These are phyloP conservation scores for Stachybotrys echinatus DNA, from an alignment of 2,329 filamentous ascomycete species.

Conservation along the genomic window DNA sequence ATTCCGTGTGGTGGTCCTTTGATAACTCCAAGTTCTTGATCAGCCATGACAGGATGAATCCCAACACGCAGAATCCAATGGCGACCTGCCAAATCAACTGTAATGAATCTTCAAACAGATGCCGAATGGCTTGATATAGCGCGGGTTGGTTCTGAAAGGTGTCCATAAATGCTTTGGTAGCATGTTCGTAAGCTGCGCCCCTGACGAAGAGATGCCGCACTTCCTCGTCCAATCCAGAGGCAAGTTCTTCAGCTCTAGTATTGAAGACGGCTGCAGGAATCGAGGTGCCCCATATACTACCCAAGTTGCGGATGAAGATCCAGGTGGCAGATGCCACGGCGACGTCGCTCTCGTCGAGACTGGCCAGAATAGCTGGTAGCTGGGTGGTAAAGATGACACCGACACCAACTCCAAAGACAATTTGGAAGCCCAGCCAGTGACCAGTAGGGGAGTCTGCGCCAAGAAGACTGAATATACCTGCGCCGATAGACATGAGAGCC, in stretches of 20 bases:
- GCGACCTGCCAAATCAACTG: not conserved
- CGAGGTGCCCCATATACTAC: constrained; percentile 39
- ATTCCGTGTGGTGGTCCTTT: not conserved
- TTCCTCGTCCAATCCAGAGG: not conserved
- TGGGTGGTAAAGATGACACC: constrained; percentile 35
- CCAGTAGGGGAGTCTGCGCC: constrained; percentile 26
- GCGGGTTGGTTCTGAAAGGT: not conserved
- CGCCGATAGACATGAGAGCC: constrained; percentile 27
- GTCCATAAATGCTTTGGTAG: constrained; percentile 9
- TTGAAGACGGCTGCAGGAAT: constrained; percentile 35
- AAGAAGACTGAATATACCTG: constrained; percentile 37
- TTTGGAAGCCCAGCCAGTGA: constrained; percentile 36
- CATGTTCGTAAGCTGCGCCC: constrained; percentile 16
- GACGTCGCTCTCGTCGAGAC: constrained; percentile 27
- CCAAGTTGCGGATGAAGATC: constrained; percentile 41
- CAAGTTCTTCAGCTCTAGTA: not conserved
- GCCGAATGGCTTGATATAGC: not conserved
- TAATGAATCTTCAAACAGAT: not conserved
- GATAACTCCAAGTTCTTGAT: not conserved
- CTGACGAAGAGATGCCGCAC: not conserved
- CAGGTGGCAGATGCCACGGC: constrained; percentile 33
- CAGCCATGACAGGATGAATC: not conserved
- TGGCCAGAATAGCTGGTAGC: constrained; percentile 37
- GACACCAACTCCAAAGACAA: constrained; percentile 31
- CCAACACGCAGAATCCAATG: not conserved